Evolutionary conservation across 2,329 filamentous ascomycete species (phyloP).

Genomic region (Neofusicoccum kwambonambiense): DNA sequence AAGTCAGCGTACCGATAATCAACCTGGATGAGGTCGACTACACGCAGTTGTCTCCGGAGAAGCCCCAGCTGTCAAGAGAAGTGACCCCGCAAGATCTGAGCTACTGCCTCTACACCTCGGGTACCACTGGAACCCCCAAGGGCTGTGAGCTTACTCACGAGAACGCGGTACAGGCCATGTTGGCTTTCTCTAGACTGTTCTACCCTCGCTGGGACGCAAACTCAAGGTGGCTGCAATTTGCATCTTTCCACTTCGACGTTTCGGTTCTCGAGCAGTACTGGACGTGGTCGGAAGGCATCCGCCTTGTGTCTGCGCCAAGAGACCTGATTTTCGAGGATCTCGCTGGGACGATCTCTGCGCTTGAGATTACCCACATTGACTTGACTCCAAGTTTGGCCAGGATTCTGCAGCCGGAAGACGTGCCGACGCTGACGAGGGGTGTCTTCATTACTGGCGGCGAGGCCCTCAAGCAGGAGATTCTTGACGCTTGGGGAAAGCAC

Average conservation of each 20-base stretch:
- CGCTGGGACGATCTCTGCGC: conserved; percentile 65
- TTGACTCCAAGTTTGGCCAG: conserved; percentile 84
- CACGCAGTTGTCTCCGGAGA: conserved; percentile 35
- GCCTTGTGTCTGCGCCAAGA: conserved; percentile 75
- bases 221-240: conserved; percentile 89
- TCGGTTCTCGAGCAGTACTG: conserved; percentile 92
- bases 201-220: conserved; percentile 66
- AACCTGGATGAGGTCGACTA: conserved; percentile 45
- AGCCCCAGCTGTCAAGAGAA: conserved; percentile 26
- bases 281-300: conserved; percentile 90
- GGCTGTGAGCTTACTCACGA: conserved; percentile 86
- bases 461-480: conserved; percentile 81
- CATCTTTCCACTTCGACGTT: conserved; percentile 92
- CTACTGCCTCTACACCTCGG: conserved; percentile 85
- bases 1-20: conserved; percentile 41
- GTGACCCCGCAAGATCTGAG: conserved; percentile 58
- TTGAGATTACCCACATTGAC: conserved; percentile 86
- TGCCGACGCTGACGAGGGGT: conserved; percentile 74
- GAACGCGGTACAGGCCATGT: conserved; percentile 85
- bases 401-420: conserved; percentile 73
- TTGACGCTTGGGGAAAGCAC: conserved; percentile 78
- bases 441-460: conserved; percentile 95
- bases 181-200: conserved; percentile 81
- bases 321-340: conserved; percentile 86
- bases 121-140: conserved; percentile 83